Conservation (phyloP, 495 filamentous ascomycete genomes). For the Thermothielavioides terrestris region DNA sequence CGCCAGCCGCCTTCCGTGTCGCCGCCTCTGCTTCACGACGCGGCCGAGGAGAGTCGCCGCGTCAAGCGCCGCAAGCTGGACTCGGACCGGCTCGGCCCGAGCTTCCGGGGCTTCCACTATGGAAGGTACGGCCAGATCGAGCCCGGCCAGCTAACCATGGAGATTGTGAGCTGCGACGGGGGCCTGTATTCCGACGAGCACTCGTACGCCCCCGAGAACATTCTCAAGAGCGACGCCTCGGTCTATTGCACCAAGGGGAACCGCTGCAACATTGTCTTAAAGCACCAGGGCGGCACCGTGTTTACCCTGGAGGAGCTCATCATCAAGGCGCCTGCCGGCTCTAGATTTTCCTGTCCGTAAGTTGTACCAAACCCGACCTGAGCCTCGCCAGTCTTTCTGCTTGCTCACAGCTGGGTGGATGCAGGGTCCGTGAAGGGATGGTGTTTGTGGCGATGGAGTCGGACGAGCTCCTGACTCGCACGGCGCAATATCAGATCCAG, state of each 20-base stretch:
- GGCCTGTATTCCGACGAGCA: constrained; percentile 58
- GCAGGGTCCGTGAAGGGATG: constrained; percentile 84
- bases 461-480: constrained; percentile 64
- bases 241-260: constrained; percentile 85
- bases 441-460: constrained; percentile 81
- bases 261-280: constrained; percentile 74
- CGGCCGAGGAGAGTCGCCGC: constrained; percentile 40
- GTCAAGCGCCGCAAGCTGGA: constrained; percentile 71
- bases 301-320: constrained; percentile 78
- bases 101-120: constrained; percentile 57
- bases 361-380: constrained; percentile 28
- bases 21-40: constrained; percentile 25
- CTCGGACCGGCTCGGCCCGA: constrained; percentile 45
- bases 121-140: constrained; percentile 78
- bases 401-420: constrained; percentile 14
- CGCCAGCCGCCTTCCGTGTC: constrained; percentile 30
- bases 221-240: constrained; percentile 68
- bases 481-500: constrained; percentile 67
- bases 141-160: constrained; percentile 70
- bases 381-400: constrained; percentile 6
- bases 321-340: constrained; percentile 77
- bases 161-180: constrained; percentile 82
- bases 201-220: constrained; percentile 65
- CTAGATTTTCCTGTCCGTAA: constrained; percentile 78
- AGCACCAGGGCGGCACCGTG: constrained; percentile 65